Evolutionary conservation across 805 yeast genomes (phyloP), one percentile per base, ranked within the genome.

Genomic region (Tetrapisispora namnaoensis): DNA sequence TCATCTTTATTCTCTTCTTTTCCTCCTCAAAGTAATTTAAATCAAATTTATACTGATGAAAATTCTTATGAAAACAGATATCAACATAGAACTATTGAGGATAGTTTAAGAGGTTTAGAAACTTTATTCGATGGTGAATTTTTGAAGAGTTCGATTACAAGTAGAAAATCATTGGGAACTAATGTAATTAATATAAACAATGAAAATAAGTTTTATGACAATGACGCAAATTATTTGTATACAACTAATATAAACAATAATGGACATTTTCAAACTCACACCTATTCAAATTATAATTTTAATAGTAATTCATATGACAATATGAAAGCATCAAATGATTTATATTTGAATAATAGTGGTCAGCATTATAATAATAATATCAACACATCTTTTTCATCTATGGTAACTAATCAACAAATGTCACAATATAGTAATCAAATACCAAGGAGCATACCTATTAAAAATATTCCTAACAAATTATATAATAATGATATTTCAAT

Each of bases 91-190:
- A 48, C 53, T n/a, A 49, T 51, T n/a, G 52, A 51, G 37, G 52
- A 49, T 39, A 47, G 49, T 20, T 49, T 47, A 51, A 42, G 77
- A 28, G 55, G 51, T 11, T 27, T 53, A 18, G 53, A 53, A 37
- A 47, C 45, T 13, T 42, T 49, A 17, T 42, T 42, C 17, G 35
- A 17, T 17, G 10, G n/a, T 41, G 36, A 21, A 9, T 7, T 17
- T 36, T 36, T 36, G 18, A 32, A 4, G 3, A 32, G 11, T 32
- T 14, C 35, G n/a, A 32, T 32, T 32, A 14, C n/a, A 14, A 10
- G 27, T 9, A 20, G 6, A 7, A 18, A 22, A 16, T 20, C 22
- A 11, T 16, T 42, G 16, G 24, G 11, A 16, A 28, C 16, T 18
- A 32, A 24, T 20, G 9, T 21, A 22, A 32, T 28, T 21, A n/a